Evolutionary conservation across 1,284 basidiomycete species (phyloP).

Genomic region (Clitocybe nebularis): DNA sequence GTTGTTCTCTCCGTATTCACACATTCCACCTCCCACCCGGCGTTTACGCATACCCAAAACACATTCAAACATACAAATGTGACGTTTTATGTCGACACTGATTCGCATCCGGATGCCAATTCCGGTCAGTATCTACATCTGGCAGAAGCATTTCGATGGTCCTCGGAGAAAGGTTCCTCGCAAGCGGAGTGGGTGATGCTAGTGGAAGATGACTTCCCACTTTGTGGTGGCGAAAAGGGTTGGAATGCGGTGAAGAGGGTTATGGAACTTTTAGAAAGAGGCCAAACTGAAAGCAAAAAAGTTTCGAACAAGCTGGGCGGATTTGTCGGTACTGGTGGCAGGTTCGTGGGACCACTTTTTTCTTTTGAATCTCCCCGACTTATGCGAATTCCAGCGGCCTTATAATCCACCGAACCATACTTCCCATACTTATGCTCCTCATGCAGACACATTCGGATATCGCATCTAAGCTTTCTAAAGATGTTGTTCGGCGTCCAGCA

Average conservation of each 20-base stretch:
- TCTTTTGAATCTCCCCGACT: slow-evolving; percentile 3
- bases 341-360: slow-evolving; percentile 21
- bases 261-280: slow-evolving; percentile 28
- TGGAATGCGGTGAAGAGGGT: slow-evolving; percentile 28
- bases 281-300: slow-evolving; percentile 12
- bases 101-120: slow-evolving; percentile 26
- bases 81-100: slow-evolving; percentile 31
- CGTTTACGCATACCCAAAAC: slow-evolving; percentile 25
- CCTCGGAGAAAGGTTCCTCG: slow-evolving; percentile 6
- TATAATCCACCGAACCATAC: slow-evolving; percentile 33
- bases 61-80: slow-evolving; percentile 21
- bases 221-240: slow-evolving; percentile 31
- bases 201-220: slow-evolving; percentile 40
- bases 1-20: slow-evolving; percentile 35
- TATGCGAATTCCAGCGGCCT: slow-evolving; percentile 28
- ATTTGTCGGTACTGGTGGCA: slow-evolving; percentile 40
- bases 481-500: slow-evolving; percentile 26
- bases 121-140: slow-evolving; percentile 36
- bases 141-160: slow-evolving; percentile 37
- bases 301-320: slow-evolving; percentile 26
- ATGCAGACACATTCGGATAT: slow-evolving; percentile 29
- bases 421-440: slow-evolving; percentile 28
- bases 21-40: slow-evolving; percentile 27
- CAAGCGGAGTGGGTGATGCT: slow-evolving; percentile 38
- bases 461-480: slow-evolving; percentile 24